phyloP scores from a whole-genome alignment of 1,139 yeast species.

The Debaryomyces psychrophilus region DNA sequence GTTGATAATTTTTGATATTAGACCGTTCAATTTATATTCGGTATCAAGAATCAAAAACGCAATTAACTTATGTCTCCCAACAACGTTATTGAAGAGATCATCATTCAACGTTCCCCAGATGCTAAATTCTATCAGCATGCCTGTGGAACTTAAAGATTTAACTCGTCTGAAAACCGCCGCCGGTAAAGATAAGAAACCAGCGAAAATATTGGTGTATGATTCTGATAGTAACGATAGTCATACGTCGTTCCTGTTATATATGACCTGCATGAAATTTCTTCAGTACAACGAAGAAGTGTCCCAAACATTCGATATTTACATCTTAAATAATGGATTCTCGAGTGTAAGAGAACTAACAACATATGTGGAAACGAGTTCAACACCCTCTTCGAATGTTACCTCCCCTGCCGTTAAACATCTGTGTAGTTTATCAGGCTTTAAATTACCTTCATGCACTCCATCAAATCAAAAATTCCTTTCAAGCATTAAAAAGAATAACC shows the following conservation, averaged over 20 bases:
- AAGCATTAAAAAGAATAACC: slow-evolving; percentile 32
- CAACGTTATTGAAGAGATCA: slow-evolving; percentile 42
- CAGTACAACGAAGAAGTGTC: slow-evolving; percentile 18
- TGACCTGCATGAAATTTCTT: slow-evolving; percentile 45
- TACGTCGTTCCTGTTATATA: slow-evolving; percentile 43
- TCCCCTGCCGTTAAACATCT: neutral
- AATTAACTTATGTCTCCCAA: slow-evolving; percentile 44
- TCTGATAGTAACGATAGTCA: slow-evolving; percentile 27
- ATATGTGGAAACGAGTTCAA: neutral
- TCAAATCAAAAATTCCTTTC: slow-evolving; percentile 35
- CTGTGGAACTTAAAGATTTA: slow-evolving; percentile 20
- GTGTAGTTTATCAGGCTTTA: slow-evolving; percentile 33
- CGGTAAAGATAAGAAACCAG: slow-evolving; percentile 17
- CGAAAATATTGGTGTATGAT: slow-evolving; percentile 57
- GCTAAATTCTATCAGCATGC: slow-evolving; percentile 32
- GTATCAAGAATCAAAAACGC: slow-evolving; percentile 32
- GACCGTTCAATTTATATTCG: slow-evolving; percentile 41
- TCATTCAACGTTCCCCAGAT: slow-evolving; percentile 36
- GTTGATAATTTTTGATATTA: slow-evolving; percentile 35
- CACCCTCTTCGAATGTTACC: neutral
- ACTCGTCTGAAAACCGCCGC: slow-evolving; percentile 19
- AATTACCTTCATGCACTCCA: slow-evolving; percentile 40
- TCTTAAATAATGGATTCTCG: slow-evolving; percentile 43
- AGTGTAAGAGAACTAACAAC: slow-evolving; percentile 8
- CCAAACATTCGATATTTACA: slow-evolving; percentile 29